Evolutionary conservation across 2,329 filamentous ascomycete genomes (phyloP), one percentile per base, ranked within the genome.

Genomic region (Beauveria australis): DNA sequence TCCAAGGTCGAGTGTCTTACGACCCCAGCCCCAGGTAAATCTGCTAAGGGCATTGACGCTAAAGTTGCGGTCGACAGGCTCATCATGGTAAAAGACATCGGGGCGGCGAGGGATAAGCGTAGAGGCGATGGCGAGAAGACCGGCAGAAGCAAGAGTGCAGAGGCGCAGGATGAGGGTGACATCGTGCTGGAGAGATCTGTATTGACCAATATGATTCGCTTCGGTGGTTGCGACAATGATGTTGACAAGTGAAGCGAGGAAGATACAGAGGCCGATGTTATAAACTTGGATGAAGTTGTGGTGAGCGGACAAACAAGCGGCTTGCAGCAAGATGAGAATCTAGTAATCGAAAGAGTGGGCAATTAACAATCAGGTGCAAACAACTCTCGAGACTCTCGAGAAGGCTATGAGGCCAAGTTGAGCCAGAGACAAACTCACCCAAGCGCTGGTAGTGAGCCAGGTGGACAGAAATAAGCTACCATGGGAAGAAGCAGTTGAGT

Each of bases 1-100:
- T 1, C 86, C 84, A 24, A 80, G 71, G 1, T 72, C 66, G 16
- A 92, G 77, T 0, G 91, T 66, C 2, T 74, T 70, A 1, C 70
- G 72, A 2, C 82, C 78, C 89, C 89, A 93, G 53, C 76, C 74
- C 74, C 86, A 92, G 7, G 82, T 89, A 67, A 84, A 84, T 55
- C 84, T 81, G 55, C 74, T 79, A 53, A 88, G 76, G 1, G 85
- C 81, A 2, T 86, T 85, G 3, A 77, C 78, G 0, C 86, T 87
- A 66, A 78, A 79, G 73, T 88, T 80, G 18, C 76, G 75, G 68
- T 92, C 89, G 37, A 93, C 86, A 3, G 78, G 69, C 52, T 78
- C 75, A 28, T 78, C 84, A 44, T 85, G 64, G 66, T 79, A 76
- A 67, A 79, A 89, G 19, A 92, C 84, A 58, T 86, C 78, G 3